Evolutionary conservation across 257 asterid species (phyloP).

Genomic region (Solanum chilense): DNA sequence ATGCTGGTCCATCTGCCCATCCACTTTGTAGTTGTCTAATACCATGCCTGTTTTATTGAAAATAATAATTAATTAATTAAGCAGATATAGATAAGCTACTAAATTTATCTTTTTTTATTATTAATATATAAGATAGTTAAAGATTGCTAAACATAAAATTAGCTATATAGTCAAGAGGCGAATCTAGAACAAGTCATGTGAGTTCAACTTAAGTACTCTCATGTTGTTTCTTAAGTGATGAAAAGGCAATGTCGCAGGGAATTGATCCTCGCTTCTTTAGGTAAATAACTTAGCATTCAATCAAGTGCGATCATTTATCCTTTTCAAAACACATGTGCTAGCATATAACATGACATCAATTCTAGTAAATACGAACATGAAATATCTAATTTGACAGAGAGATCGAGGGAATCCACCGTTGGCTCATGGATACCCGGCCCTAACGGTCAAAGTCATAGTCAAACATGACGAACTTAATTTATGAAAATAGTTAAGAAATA

Average conservation of each 20-base stretch:
- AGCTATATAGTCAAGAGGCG: accelerated
- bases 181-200: not conserved
- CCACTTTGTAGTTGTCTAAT: slow-evolving; percentile 45
- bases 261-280: not conserved
- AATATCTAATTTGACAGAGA: not conserved
- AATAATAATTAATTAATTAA: not conserved
- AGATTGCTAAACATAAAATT: not conserved
- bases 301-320: not conserved
- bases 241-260: accelerated
- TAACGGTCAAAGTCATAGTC: not conserved
- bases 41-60: slow-evolving; percentile 43
- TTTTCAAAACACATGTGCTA: not conserved
- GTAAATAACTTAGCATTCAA: not conserved
- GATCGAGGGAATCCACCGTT: not conserved
- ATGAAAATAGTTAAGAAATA: not conserved
- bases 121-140: not conserved
- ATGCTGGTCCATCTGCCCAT: slow-evolving; percentile 72
- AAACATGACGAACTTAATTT: not conserved
- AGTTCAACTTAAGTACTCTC: not conserved
- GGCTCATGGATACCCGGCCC: not conserved
- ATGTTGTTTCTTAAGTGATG: not conserved
- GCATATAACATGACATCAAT: not conserved
- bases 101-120: not conserved
- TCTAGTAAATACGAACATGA: not conserved
- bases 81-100: not conserved